Evolutionary conservation across 106 monocot genomes (phyloP), one percentile per base, ranked within the genome.

Genomic region (Apostasia ramifera): DNA sequence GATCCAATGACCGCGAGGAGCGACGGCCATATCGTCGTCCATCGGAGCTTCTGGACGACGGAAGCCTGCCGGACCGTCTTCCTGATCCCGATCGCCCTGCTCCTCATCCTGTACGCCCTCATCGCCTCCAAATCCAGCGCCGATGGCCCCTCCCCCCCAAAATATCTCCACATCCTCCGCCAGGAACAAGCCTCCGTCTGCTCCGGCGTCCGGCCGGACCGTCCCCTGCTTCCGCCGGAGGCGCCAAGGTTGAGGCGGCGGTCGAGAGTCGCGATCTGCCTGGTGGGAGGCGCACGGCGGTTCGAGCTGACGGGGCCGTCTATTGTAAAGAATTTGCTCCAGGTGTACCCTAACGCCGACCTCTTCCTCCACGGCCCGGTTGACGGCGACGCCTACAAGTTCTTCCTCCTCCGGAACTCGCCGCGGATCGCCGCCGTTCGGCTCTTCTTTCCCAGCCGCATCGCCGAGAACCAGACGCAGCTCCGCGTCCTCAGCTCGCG

Each of bases 271-370:
- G 97, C 97, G 6, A 61, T 97, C 4, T 97, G 92, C 59, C 74
- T 97, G 4, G 92, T 97, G 2, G 97, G 97, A 13, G 97, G 97
- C 8, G 92, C 97, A 0, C 58, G 97, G 71, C 71, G 87, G 76
- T 97, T 97, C 75, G 97, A 97, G 77, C 87, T 97, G 49, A 92
- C 97, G 7, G 97, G 92, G 1, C 89, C 92, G 37, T 90, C 97
- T 47, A 97, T 97, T 67, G 44, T 87, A 49, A 80, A 74, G 78
- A 75, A 92, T 75, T 3, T 97, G 2, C 63, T 97, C 40, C 6
- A 53, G 13, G 74, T 77, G 67, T 86, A 83, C 45, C 81, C 81
- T 9, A 61, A 53, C 42, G 81, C 86, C 1, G 95, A 97, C 62
- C 74, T 97, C 39, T 97, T 97, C 75, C 82, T 97, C 11, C 78